Evolutionary conservation across 805 yeast genomes (phyloP), one percentile per base, ranked within the genome.

Genomic region (Candida vartiovaarae): DNA sequence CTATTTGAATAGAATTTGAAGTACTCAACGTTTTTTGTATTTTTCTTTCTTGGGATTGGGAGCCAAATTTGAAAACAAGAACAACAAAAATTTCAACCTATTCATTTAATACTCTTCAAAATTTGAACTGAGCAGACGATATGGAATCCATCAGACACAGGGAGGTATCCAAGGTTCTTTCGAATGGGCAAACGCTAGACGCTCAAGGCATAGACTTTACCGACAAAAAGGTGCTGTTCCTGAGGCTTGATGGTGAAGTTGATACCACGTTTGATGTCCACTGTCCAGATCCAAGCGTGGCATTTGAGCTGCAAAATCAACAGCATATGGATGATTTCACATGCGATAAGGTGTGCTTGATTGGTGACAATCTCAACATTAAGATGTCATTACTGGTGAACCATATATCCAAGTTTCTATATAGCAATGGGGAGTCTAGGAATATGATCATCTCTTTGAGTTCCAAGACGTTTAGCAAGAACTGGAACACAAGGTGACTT

Each of bases 321-420:
- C 34, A 44, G 2, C 34, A 38, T 1, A n/a, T 36, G 3, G 32
- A 34, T 88, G n/a, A 85, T 69, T 7, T 77, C 63, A 6, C 86
- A 0, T 47, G 52, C 36, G 59, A 58, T 3, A 58, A 58, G 33
- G 42, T 32, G 1, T 54, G 60, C 30, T 32, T 56, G 4, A 43
- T 58, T 9, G 62, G 62, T 0, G 48, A 51, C 30, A 35, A 42
- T 23, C n/a, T 41, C 2, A 44, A 56, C 23, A 3, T 51, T 4
- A 54, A 47, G 33, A 20, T 55, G 6, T 39, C 57, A 0, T 48
- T 56, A 2, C 6, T 54, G 37, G 50, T 55, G 5, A 51, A 57
- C 30, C 59, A 56, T 15, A 31, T 58, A 6, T 50, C 62, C 1
- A 58, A 49, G 31, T 27, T 53, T 8, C 33, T 56, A 10, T 57